These are phyloP conservation scores for Cyclotella kingstonii DNA, from an alignment of 108 stramenopile species.

Conservation along the genomic window DNA sequence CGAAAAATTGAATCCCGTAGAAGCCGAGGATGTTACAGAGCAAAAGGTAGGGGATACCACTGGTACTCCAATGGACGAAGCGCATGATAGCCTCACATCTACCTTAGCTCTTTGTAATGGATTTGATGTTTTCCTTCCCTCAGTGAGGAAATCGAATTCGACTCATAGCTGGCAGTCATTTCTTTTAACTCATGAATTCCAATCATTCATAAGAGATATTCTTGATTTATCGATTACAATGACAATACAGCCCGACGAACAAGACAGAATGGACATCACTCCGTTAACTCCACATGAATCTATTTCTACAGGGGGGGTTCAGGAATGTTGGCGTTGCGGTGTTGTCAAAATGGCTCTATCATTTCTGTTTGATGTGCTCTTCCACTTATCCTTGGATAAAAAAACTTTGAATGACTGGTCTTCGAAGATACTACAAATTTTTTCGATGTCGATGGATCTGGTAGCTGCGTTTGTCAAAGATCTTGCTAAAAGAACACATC, in stretches of 20 bases:
- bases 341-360: conserved; percentile 58
- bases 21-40: conserved; percentile 34
- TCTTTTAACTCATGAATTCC: conserved; percentile 89
- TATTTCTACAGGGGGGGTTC: conserved; percentile 5
- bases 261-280: conserved; percentile 50
- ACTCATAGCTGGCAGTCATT: conserved; percentile 87
- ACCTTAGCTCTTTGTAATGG: conserved; percentile 48
- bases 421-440: conserved; percentile 47
- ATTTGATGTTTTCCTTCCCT: conserved; percentile 80
- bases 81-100: background rate
- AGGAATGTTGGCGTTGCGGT: conserved; percentile 48
- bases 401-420: conserved; percentile 56
- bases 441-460: conserved; percentile 39
- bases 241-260: conserved; percentile 4
- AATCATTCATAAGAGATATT: conserved; percentile 76
- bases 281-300: conserved; percentile 24
- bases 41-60: conserved; percentile 1
- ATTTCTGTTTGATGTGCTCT: conserved; percentile 76
- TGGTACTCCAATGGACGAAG: conserved; percentile 36
- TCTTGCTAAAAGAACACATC: conserved; percentile 59
- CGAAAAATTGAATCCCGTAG: conserved; percentile 86
- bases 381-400: conserved; percentile 64
- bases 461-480: conserved; percentile 54
- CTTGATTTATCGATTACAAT: conserved; percentile 54
- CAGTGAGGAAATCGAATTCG: conserved; percentile 82